Evolutionary conservation across 345 rosid species (phyloP).

Genomic region (Acer yangbiense): DNA sequence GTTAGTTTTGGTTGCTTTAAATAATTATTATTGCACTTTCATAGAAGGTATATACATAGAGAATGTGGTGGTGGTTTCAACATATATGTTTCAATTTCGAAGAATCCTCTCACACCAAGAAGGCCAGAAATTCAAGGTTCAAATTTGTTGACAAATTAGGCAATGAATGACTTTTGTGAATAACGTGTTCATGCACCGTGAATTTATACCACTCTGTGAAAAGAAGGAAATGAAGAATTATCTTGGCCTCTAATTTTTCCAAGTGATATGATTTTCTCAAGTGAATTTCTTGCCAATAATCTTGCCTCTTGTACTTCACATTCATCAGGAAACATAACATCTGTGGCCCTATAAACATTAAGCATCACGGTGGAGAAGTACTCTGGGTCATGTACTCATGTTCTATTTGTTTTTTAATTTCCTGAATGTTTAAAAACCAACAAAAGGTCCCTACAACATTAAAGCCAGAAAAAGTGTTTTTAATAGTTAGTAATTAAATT

Average conservation of each 20-base stretch:
- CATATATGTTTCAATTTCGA: too few relatives aligned
- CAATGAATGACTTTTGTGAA: too few relatives aligned
- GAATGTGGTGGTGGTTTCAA: too few relatives aligned
- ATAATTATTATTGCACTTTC: too few relatives aligned
- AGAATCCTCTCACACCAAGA: too few relatives aligned
- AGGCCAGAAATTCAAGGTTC: too few relatives aligned
- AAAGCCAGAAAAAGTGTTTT: not conserved
- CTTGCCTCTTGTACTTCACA: conserved; percentile 52
- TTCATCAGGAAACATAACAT: conserved; percentile 62
- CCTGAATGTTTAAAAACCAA: conserved; percentile 51
- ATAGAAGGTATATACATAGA: too few relatives aligned
- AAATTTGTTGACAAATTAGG: not conserved
- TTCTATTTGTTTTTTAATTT: conserved; percentile 33
- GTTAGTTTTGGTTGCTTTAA: too few relatives aligned
- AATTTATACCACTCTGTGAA: conserved; percentile 26
- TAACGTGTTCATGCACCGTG: too few relatives aligned
- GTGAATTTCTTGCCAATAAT: conserved; percentile 41
- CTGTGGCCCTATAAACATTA: conserved; percentile 57
- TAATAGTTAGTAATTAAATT: not conserved
- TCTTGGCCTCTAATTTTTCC: conserved; percentile 3
- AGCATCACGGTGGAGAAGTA: conserved; percentile 40
- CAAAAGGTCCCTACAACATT: conserved; percentile 49
- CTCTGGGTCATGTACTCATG: conserved; percentile 23
- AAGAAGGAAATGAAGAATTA: not conserved
- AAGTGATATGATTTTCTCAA: conserved; percentile 27